These are phyloP conservation scores for Dothidotthia symphoricarpi DNA, from an alignment of 2,329 filamentous ascomycete genomes.

Conservation along the genomic window DNA sequence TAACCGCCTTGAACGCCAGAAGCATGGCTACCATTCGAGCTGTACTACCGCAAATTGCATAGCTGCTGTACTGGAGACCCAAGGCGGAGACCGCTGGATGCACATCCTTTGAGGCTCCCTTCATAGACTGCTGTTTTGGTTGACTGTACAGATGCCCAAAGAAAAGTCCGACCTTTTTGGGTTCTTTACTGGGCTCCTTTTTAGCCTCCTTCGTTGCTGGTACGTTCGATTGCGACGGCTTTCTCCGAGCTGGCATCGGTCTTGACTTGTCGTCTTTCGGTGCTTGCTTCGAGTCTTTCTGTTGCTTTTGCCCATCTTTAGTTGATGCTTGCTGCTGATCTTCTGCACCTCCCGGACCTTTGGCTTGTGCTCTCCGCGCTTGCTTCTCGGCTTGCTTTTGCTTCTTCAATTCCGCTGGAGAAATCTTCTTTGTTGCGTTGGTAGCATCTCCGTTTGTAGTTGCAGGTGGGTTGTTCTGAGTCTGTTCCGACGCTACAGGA, in stretches of 20 bases:
- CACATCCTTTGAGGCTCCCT: conserved; percentile 65
- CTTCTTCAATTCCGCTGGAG: conserved; percentile 81
- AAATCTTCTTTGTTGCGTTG: conserved; percentile 55
- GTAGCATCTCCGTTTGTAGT: conserved; percentile 22
- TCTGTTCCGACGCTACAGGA: conserved; percentile 10
- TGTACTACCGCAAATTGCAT: conserved; percentile 85
- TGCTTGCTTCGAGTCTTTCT: conserved; percentile 37
- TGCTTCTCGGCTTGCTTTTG: conserved; percentile 89
- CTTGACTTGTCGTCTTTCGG: conserved; percentile 36
- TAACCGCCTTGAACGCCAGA: conserved; percentile 86
- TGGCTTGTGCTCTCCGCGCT: conserved; percentile 70
- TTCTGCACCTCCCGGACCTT: conserved; percentile 47
- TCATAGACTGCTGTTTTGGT: conserved; percentile 65
- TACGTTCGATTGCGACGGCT: conserved; percentile 30
- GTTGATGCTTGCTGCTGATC: conserved; percentile 37
- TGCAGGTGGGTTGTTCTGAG: conserved; percentile 11
- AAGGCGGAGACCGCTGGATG: conserved; percentile 82
- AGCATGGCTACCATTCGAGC: conserved; percentile 84
- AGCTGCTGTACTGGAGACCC: conserved; percentile 86
- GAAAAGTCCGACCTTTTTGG: conserved; percentile 57
- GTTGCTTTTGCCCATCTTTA: conserved; percentile 35
- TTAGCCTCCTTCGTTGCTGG: conserved; percentile 31
- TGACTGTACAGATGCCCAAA: conserved; percentile 79
- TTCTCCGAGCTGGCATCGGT: conserved; percentile 34
- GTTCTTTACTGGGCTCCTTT: conserved; percentile 37